Evolutionary conservation across 78 protist species (phyloP).

Genomic region (Mastigamoeba balamuthi): DNA sequence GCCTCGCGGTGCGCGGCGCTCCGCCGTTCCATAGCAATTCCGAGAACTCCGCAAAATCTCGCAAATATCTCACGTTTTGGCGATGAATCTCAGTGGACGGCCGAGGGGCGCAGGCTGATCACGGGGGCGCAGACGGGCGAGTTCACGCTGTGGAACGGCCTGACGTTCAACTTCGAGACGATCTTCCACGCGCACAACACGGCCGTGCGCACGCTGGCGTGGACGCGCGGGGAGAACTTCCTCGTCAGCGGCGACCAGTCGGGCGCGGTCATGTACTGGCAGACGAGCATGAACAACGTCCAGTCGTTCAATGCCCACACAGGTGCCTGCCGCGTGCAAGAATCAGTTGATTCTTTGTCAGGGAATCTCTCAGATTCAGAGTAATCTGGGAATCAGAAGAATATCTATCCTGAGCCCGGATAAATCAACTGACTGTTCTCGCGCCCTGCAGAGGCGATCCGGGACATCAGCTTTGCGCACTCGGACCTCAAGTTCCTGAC

Average conservation of each 20-base stretch:
- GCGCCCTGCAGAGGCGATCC: too few species aligned
- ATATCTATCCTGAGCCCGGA: neutral
- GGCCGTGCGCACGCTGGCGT: slow-evolving; percentile 74
- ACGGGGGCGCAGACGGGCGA: slow-evolving; percentile 77
- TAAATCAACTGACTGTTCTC: neutral
- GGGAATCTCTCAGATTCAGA: neutral
- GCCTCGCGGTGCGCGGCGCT: slow-evolving; percentile 17
- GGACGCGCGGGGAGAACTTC: slow-evolving; percentile 81
- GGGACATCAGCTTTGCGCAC: slow-evolving; percentile 58
- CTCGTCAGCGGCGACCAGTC: slow-evolving; percentile 72
- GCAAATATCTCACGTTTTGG: neutral
- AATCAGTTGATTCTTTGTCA: slow-evolving; percentile 22
- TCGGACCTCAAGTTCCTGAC: slow-evolving; percentile 74
- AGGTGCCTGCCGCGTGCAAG: too few species aligned
- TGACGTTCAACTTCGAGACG: slow-evolving; percentile 83
- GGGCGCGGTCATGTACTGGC: slow-evolving; percentile 88
- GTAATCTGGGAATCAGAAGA: neutral
- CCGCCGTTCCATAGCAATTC: neutral
- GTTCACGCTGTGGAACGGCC: slow-evolving; percentile 85
- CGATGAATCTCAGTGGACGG: slow-evolving; percentile 51
- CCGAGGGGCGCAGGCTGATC: slow-evolving; percentile 73
- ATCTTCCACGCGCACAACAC: slow-evolving; percentile 65
- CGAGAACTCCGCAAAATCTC: neutral
- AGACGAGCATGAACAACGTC: slow-evolving; percentile 81
- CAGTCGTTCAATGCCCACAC: slow-evolving; percentile 61